Evolutionary conservation across 371 early-diverging fungal species (phyloP).

Genomic region (Mucor sp.): DNA sequence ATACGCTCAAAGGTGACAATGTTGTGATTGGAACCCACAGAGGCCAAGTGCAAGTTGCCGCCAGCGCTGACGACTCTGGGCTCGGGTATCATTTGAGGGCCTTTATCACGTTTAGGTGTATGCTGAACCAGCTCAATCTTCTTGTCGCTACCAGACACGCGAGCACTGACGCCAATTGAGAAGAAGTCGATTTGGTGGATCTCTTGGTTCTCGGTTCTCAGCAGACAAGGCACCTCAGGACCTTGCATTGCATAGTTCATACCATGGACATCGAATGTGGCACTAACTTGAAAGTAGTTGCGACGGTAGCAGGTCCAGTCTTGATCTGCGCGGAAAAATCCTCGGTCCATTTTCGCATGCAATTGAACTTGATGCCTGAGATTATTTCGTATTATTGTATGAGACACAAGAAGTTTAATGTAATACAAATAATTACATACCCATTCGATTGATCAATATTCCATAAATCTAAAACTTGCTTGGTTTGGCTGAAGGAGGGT

Average conservation of each 20-base stretch:
- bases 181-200: conserved; percentile 54
- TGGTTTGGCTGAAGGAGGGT: conserved; percentile 46
- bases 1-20: conserved; percentile 85
- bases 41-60: conserved; percentile 52
- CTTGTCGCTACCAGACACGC: conserved; percentile 57
- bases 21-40: conserved; percentile 46
- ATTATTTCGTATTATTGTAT: not conserved
- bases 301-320: conserved; percentile 93
- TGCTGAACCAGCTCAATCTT: conserved; percentile 84
- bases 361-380: conserved; percentile 51
- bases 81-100: conserved; percentile 77
- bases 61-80: conserved; percentile 63
- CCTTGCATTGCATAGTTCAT: conserved; percentile 39
- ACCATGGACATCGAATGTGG: conserved; percentile 62
- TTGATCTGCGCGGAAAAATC: conserved; percentile 76
- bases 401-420: conserved; percentile 8
- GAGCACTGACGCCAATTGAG: conserved; percentile 67
- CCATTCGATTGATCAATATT: conserved; percentile 48
- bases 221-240: conserved; percentile 58
- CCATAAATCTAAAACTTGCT: conserved; percentile 40
- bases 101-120: conserved; percentile 91
- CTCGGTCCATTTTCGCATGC: conserved; percentile 73
- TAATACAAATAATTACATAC: conserved; percentile 25
- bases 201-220: conserved; percentile 39
- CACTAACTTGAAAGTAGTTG: conserved; percentile 88